Conservation (phyloP, 305 asterid genomes). For the Fraxinus velutina region DNA sequence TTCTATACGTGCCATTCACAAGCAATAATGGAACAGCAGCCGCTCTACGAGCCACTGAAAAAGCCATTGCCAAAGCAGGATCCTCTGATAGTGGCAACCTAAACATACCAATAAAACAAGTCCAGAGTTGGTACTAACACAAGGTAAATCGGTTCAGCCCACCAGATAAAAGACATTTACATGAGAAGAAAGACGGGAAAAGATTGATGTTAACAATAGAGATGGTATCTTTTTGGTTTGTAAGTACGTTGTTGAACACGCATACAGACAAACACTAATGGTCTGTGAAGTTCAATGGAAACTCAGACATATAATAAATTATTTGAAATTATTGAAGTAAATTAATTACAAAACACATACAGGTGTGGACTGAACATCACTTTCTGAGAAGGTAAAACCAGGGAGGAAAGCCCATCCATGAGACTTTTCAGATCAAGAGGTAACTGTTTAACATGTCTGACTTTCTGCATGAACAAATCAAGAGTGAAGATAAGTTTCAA, state of each 20-base stretch:
- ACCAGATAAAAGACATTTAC: not conserved
- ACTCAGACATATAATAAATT: slow-evolving; percentile 15
- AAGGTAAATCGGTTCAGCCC: slow-evolving; percentile 10
- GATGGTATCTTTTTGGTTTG: not conserved
- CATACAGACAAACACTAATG: not conserved
- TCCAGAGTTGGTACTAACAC: slow-evolving; percentile 18
- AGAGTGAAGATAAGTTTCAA: slow-evolving; percentile 19
- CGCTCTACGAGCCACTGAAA: slow-evolving; percentile 92
- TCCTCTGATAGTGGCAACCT: slow-evolving; percentile 92
- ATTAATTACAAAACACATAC: slow-evolving; percentile 41
- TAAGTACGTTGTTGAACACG: not conserved
- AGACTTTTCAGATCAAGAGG: slow-evolving; percentile 78
- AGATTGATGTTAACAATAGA: not conserved
- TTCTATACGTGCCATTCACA: slow-evolving; percentile 93
- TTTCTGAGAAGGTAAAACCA: slow-evolving; percentile 78
- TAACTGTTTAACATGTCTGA: slow-evolving; percentile 51
- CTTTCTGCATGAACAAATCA: slow-evolving; percentile 51
- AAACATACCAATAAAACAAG: slow-evolving; percentile 25
- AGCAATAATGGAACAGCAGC: slow-evolving; percentile 90
- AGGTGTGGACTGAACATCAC: slow-evolving; percentile 76
- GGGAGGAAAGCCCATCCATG: slow-evolving; percentile 72
- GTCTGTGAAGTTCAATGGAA: not conserved
- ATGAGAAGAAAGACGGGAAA: not conserved
- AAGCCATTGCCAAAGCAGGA: slow-evolving; percentile 96
- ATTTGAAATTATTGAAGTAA: slow-evolving; percentile 15